Base-by-base conservation (phyloP, 345 rosid genomes). In the Gynandropsis gynandra region DNA sequence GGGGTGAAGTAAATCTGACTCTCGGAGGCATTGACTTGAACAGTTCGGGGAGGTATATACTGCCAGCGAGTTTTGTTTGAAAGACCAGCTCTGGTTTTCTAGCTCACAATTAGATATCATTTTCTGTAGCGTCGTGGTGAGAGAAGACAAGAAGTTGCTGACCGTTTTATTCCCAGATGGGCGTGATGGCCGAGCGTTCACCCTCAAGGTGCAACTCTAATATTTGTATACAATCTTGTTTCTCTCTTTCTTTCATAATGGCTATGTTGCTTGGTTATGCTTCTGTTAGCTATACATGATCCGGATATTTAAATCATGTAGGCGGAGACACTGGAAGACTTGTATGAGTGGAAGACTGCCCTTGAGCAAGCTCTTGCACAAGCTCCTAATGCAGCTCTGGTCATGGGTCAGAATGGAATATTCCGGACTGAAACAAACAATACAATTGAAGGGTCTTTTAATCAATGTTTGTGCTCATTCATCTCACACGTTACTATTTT, bases 131-230 rank as follows among this genome's bases (percentile, higher is more conserved):
- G 96, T 90, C 42, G 96, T 90, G 51, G 95, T 84, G 55, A 77
- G 98, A 73, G 98, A 90, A 63, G 96, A 90, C 68, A 90, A 90
- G 62, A 90, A 87, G 65, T 68, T 90, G 60, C 67, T 90, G 73
- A 90, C 98, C 54, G 96, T 90, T 35, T 66, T 90, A 61, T 90
- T 90, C 70, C 96, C 98, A 65, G 98, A 90, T 72, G 98, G 98
- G 58, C 84, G 98, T 47, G 98, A 87, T 74, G 98, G 98, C 42
- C 82, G 98, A 72, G 98, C 96, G 34, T 90, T 90, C 71, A 90
- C 98, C 52, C 93, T 90, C 56, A 90, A 90, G 98, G 97, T 86
- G 72, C 35, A 47, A 16, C 45, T 40, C 11, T 47, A 35, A 8
- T 53, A 56, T 63, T 29, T 34, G 39, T 10, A 50, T 57, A 51